Conservation (phyloP, 225 moss, liverwort and hornwort genomes). For the Bryoerythrophyllum caledonicum region DNA sequence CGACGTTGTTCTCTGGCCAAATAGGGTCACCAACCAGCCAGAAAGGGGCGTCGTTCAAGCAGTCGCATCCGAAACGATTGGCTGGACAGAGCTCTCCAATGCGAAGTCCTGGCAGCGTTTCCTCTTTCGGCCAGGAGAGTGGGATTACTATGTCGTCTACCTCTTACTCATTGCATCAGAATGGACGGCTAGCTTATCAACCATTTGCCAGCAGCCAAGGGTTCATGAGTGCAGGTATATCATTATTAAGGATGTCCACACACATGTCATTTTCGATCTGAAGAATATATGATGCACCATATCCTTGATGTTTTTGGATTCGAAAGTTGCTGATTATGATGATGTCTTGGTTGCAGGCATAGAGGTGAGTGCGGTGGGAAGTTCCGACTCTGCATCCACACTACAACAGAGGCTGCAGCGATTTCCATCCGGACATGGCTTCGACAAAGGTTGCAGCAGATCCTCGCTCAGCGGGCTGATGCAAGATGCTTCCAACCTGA, state of each 20-base stretch:
- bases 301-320: not conserved
- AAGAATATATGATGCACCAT: not conserved
- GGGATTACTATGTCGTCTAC: constrained; percentile 33
- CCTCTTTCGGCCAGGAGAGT: constrained; percentile 45
- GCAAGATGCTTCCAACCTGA: constrained; percentile 24
- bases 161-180: constrained; percentile 33
- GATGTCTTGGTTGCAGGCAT: constrained; percentile 18
- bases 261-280: not conserved
- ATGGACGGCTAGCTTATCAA: constrained; percentile 40
- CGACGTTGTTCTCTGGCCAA: constrained; percentile 32
- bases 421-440: constrained; percentile 25
- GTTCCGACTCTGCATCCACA: constrained; percentile 46
- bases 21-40: constrained; percentile 39
- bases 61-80: constrained; percentile 30
- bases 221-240: constrained; percentile 35
- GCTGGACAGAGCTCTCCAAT: constrained; percentile 45
- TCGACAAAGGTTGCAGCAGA: constrained; percentile 37
- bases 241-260: not conserved
- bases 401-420: constrained; percentile 28
- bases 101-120: constrained; percentile 39
- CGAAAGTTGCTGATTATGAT: not conserved
- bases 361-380: constrained; percentile 43
- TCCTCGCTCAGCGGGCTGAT: constrained; percentile 27
- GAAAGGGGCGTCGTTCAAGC: constrained; percentile 31
- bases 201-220: constrained; percentile 35